These are phyloP conservation scores for Pseudonitzschia multiseries DNA, from an alignment of 108 stramenopile genomes.

Conservation along the genomic window DNA sequence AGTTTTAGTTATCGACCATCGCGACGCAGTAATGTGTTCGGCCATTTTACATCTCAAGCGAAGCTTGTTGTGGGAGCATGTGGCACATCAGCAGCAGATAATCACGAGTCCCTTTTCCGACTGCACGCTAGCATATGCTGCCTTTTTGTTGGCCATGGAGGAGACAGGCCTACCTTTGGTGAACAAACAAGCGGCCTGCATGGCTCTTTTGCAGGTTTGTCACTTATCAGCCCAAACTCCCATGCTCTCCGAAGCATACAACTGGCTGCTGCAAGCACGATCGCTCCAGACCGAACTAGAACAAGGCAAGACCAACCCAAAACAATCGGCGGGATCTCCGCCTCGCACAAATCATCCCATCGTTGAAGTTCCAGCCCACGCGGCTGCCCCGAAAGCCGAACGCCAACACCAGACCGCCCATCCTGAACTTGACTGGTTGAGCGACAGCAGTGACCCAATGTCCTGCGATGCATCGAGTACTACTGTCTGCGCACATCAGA, in stretches of 20 bases:
- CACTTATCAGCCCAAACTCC: conserved; percentile 14
- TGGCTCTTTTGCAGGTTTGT: neutral
- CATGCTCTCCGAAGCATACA: conserved; percentile 7
- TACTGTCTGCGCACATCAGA: neutral
- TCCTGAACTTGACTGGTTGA: neutral
- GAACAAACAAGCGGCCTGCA: conserved; percentile 7
- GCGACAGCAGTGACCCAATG: neutral
- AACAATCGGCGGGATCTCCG: neutral
- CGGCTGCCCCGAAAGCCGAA: neutral
- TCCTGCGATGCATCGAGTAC: neutral
- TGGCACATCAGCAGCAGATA: conserved; percentile 3
- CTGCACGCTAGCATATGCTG: conserved; percentile 4
- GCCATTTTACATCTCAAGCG: neutral
- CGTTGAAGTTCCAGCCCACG: neutral
- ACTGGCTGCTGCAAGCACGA: conserved; percentile 6
- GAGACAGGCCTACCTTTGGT: neutral
- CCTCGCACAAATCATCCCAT: neutral
- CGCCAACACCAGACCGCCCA: neutral
- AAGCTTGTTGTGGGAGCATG: conserved; percentile 10
- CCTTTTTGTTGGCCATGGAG: conserved; percentile 19
- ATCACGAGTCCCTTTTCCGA: neutral
- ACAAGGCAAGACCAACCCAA: neutral
- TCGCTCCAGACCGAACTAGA: neutral
- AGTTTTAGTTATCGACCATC: neutral
- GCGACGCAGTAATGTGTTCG: neutral